These are phyloP conservation scores for Eucalyptus sideroxylon DNA, from an alignment of 345 rosid genomes.

Conservation along the genomic window DNA sequence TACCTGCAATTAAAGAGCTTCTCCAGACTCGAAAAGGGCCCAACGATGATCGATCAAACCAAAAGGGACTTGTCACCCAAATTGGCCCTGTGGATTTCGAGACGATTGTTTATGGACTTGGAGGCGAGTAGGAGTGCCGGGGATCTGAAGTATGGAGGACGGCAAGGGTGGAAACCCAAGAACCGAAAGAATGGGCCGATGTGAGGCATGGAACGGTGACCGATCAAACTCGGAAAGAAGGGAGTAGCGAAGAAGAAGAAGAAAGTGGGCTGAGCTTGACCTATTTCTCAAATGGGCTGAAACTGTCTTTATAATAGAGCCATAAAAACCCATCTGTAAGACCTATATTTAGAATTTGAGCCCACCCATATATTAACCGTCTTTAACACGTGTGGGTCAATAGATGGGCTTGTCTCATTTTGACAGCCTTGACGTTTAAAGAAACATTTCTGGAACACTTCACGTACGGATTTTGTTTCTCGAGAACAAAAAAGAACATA, in stretches of 20 bases:
- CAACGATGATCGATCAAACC: not conserved
- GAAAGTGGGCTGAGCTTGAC: not conserved
- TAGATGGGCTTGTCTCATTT: not conserved
- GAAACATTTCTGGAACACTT: no score
- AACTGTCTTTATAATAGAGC: not conserved
- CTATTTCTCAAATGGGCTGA: not conserved
- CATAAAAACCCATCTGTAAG: not conserved
- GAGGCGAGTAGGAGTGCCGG: not conserved
- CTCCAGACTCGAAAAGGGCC: not conserved
- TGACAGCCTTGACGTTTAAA: constrained; percentile 23
- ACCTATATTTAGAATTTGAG: not conserved
- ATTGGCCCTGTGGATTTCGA: not conserved
- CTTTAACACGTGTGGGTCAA: not conserved
- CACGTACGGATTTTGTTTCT: no score
- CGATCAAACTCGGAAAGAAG: not conserved
- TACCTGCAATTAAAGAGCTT: not conserved
- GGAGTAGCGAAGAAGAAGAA: not conserved
- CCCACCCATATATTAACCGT: not conserved
- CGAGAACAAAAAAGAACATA: no score
- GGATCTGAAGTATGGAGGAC: not conserved
- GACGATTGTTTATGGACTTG: not conserved
- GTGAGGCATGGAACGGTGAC: not conserved
- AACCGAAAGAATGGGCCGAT: not conserved
- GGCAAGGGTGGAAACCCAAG: not conserved
- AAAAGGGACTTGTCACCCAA: not conserved